Percentiles rank a stretch among this genome's conserved stretches.
These are phyloP conservation scores for Seiridium unicorne DNA, from an alignment of 2,329 filamentous ascomycete genomes.

Conservation along the genomic window DNA sequence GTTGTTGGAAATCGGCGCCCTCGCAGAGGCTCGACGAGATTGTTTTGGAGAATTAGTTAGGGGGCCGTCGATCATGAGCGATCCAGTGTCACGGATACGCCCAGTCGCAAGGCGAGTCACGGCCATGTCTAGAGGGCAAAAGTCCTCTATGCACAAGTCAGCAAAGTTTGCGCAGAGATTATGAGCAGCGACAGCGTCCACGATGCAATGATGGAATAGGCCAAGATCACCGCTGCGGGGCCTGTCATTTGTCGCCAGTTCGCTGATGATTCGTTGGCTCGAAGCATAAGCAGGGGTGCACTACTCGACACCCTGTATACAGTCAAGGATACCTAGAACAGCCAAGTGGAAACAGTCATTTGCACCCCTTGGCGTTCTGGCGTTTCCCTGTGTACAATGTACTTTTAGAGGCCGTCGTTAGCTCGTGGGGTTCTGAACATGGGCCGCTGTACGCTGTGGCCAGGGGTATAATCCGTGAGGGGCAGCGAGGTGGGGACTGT, in stretches of 20 bases:
- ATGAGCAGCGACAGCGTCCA: not conserved
- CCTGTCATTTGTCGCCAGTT: not conserved
- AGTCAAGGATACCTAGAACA: not conserved
- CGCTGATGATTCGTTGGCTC: not conserved
- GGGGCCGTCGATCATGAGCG: not conserved
- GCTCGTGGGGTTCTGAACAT: not conserved
- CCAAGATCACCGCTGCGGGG: not conserved
- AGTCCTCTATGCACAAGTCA: not conserved
- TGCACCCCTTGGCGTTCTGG: not conserved
- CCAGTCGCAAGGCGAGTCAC: too few relatives aligned
- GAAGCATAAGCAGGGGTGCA: not conserved
- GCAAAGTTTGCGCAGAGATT: not conserved
- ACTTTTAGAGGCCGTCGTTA: not conserved
- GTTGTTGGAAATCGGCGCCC: conserved; percentile 1
- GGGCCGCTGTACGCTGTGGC: too few relatives aligned
- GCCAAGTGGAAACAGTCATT: not conserved
- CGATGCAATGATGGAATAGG: not conserved
- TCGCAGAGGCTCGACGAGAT: not conserved
- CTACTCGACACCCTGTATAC: not conserved
- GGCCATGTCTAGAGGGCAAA: not conserved
- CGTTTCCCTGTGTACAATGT: too few relatives aligned
- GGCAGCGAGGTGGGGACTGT: not conserved
- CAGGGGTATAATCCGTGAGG: too few relatives aligned
- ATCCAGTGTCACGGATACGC: too few relatives aligned
- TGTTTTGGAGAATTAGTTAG: not conserved